A percentile compares a stretch with the other conserved stretches of the same genome.
phyloP scores from a whole-genome alignment of 2,329 filamentous ascomycete species.

The Fusarium circinatum region DNA sequence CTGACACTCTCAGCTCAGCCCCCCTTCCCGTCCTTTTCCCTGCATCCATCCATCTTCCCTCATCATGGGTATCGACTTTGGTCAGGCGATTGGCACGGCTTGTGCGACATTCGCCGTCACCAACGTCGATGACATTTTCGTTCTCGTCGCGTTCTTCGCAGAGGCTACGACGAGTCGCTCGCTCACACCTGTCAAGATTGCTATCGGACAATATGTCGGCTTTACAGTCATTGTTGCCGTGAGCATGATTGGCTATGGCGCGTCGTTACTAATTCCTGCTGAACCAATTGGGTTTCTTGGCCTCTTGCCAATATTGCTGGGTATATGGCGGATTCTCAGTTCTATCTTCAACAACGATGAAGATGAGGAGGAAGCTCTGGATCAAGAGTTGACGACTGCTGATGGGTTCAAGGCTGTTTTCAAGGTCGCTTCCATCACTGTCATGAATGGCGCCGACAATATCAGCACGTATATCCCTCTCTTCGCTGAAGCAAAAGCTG shows the following conservation, averaged over 20 bases:
- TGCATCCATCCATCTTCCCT: not conserved
- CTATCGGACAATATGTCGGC: not conserved
- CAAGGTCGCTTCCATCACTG: not conserved
- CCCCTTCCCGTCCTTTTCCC: not conserved
- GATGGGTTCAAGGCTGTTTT: not conserved
- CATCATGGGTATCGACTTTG: constrained; percentile 1
- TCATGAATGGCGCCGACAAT: constrained; percentile 1
- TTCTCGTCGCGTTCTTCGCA: not conserved
- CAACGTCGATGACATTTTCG: constrained; percentile 6
- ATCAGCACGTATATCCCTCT: constrained; percentile 2
- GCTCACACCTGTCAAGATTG: not conserved
- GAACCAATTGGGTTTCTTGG: constrained; percentile 8
- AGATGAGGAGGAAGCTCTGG: not conserved
- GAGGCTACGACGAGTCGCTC: not conserved
- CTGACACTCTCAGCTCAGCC: not conserved
- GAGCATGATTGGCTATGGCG: constrained; percentile 3
- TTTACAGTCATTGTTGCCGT: not conserved
- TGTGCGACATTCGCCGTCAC: constrained; percentile 4
- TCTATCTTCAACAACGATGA: not conserved
- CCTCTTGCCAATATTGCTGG: not conserved
- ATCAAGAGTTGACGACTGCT: not conserved
- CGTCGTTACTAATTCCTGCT: not conserved
- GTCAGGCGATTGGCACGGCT: not conserved
- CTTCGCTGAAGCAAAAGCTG: not conserved
- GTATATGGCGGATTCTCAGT: not conserved